Evolutionary conservation across 2,329 filamentous ascomycete species (phyloP).

Genomic region (Aspergillus latus): DNA sequence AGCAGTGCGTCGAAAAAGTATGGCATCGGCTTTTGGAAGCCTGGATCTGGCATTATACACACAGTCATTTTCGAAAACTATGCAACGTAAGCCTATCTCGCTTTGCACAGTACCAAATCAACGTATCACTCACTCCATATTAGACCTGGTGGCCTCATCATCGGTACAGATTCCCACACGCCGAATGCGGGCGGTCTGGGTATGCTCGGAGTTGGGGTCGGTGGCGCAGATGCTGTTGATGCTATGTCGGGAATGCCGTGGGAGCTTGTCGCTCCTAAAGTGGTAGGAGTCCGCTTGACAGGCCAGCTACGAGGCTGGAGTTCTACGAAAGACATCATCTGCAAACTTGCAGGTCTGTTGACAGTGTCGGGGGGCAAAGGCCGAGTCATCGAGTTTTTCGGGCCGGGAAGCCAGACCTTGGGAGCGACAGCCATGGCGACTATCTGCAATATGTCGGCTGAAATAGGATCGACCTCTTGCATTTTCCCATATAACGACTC

Average conservation of each 20-base stretch:
- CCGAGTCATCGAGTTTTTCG: conserved; percentile 59
- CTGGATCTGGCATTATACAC: conserved; percentile 41
- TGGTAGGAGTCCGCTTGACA: conserved; percentile 20
- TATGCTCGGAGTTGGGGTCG: conserved; percentile 90
- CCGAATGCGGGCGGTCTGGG: conserved; percentile 92
- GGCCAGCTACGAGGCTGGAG: conserved; percentile 74
- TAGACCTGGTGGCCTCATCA: conserved; percentile 82
- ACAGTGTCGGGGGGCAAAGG: conserved; percentile 96
- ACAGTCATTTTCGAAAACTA: conserved; percentile 46
- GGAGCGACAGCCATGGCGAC: conserved; percentile 82
- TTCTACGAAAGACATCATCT: conserved; percentile 87
- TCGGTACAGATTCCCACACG: conserved; percentile 94
- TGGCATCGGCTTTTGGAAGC: conserved; percentile 46
- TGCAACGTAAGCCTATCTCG: conserved; percentile 28
- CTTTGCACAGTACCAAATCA: no score
- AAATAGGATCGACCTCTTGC: conserved; percentile 72
- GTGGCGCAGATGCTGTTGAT: conserved; percentile 94
- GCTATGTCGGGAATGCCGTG: conserved; percentile 94
- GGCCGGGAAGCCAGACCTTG: conserved; percentile 68
- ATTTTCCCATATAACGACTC: conserved; percentile 94
- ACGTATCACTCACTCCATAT: neutral
- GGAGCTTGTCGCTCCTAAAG: conserved; percentile 90
- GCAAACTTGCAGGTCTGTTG: conserved; percentile 90
- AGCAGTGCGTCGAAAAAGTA: conserved; percentile 47
- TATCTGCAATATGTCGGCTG: conserved; percentile 65